Conservation (phyloP, 1,139 yeast genomes). For the Protomyces macrosporus region DNA sequence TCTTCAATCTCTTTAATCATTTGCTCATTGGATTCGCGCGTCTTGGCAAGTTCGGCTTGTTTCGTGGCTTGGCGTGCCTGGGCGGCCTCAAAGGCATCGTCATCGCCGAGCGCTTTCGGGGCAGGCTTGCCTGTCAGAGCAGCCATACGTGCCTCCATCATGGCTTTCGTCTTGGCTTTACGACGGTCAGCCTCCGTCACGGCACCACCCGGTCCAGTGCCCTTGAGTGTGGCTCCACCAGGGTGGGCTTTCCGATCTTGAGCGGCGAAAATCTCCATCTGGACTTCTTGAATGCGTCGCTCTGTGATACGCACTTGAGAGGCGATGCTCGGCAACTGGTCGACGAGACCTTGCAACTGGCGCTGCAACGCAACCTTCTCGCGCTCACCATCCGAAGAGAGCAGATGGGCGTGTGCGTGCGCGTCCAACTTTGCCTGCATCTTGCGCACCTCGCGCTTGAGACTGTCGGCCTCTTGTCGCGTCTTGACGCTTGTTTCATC, state of each 20-base stretch:
- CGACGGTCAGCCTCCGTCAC: conserved; percentile 75
- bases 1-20: conserved; percentile 67
- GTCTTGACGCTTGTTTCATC: conserved; percentile 47
- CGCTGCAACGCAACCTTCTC: conserved; percentile 43
- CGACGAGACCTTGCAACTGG: conserved; percentile 55
- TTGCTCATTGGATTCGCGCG: conserved; percentile 50
- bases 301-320: conserved; percentile 58
- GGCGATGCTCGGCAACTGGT: conserved; percentile 64
- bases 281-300: conserved; percentile 60
- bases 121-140: conserved; percentile 74
- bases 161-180: conserved; percentile 71
- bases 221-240: conserved; percentile 53
- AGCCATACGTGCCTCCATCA: conserved; percentile 80
- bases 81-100: conserved; percentile 47
- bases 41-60: conserved; percentile 51
- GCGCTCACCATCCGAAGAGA: conserved; percentile 41
- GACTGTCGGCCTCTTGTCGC: conserved; percentile 52
- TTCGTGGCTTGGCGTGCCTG: conserved; percentile 58
- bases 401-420: conserved; percentile 34
- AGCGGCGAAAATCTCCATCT: conserved; percentile 57
- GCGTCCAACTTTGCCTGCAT: conserved; percentile 49
- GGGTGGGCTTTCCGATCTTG: conserved; percentile 61
- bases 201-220: conserved; percentile 80
- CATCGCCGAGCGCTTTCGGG: conserved; percentile 42
- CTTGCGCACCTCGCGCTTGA: conserved; percentile 57